Evolutionary conservation across 257 asterid genomes (phyloP).

Genomic region (Avicennia marina): DNA sequence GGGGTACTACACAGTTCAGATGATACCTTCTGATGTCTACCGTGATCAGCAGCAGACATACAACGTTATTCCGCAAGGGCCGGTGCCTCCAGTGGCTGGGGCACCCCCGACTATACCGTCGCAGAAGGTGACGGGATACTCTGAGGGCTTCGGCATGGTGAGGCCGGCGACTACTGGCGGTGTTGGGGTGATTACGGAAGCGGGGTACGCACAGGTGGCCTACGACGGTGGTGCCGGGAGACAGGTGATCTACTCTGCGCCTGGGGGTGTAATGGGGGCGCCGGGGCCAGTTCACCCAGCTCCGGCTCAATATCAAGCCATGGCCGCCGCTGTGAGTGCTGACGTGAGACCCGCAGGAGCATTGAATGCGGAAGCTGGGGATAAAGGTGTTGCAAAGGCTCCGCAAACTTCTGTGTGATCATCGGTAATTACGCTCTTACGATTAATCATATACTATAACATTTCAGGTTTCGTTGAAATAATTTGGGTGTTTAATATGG

Average conservation of each 20-base stretch:
- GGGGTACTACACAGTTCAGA: slow-evolving; percentile 55
- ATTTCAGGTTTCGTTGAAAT: not conserved
- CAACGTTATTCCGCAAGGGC: slow-evolving; percentile 26
- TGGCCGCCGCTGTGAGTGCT: slow-evolving; percentile 23
- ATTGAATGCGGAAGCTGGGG: slow-evolving; percentile 30
- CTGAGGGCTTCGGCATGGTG: slow-evolving; percentile 32
- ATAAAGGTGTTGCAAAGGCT: slow-evolving; percentile 32
- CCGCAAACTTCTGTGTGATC: slow-evolving; percentile 47
- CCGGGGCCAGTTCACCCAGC: slow-evolving; percentile 26
- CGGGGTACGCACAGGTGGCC: slow-evolving; percentile 48
- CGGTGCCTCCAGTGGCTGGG: slow-evolving; percentile 24
- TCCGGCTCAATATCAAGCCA: slow-evolving; percentile 25
- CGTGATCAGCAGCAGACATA: slow-evolving; percentile 37
- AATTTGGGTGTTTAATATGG: slow-evolving; percentile 7
- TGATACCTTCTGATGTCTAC: slow-evolving; percentile 45
- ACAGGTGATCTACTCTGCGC: slow-evolving; percentile 52
- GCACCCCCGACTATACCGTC: slow-evolving; percentile 26
- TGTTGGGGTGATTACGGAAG: slow-evolving; percentile 12
- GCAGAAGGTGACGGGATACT: slow-evolving; percentile 23
- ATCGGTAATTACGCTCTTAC: slow-evolving; percentile 2
- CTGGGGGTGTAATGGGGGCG: slow-evolving; percentile 38
- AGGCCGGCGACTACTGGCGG: slow-evolving; percentile 22
- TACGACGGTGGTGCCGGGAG: slow-evolving; percentile 52
- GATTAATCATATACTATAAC: not conserved
- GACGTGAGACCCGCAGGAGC: slow-evolving; percentile 31